Percentiles rank a stretch among this genome's conserved stretches.
Evolutionary conservation across 768 basidiomycete species (phyloP).

Genomic region (Suillus americanus): DNA sequence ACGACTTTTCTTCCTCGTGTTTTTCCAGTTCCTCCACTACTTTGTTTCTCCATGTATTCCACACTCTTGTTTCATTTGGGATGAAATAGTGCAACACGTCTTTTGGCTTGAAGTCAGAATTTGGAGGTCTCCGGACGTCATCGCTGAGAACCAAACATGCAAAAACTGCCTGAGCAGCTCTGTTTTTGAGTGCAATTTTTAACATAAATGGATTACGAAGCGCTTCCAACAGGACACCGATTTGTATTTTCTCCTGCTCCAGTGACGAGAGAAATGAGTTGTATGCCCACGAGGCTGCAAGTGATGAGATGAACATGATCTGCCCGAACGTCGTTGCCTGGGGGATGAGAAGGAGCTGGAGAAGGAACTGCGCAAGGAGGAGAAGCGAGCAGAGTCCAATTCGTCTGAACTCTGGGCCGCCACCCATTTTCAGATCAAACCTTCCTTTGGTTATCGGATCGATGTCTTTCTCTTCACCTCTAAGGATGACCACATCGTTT

Average conservation of each 20-base stretch:
- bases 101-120: slow-evolving; percentile 6
- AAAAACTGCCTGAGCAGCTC: slow-evolving; percentile 19
- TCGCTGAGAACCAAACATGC: slow-evolving; percentile 22
- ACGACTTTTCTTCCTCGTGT: slow-evolving; percentile 7
- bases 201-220: slow-evolving; percentile 15
- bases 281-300: slow-evolving; percentile 35
- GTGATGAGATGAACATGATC: slow-evolving; percentile 32
- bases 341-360: slow-evolving; percentile 36
- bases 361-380: slow-evolving; percentile 32
- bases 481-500: slow-evolving; percentile 28
- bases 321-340: slow-evolving; percentile 35
- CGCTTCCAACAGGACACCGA: slow-evolving; percentile 15
- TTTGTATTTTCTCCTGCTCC: slow-evolving; percentile 35
- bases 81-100: slow-evolving; percentile 16
- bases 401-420: slow-evolving; percentile 15
- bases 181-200: slow-evolving; percentile 18
- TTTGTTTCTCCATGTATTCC: slow-evolving; percentile 28
- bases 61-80: slow-evolving; percentile 29
- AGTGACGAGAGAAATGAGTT: slow-evolving; percentile 37
- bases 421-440: slow-evolving; percentile 22
- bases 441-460: slow-evolving; percentile 33
- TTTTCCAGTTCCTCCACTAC: slow-evolving; percentile 17
- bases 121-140: neutral
- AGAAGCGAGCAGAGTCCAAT: slow-evolving; percentile 32
- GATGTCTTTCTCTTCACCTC: slow-evolving; percentile 31